Base-by-base conservation (phyloP, 352 stramenopile species). In the Phytopythium cucurbitacearum region DNA sequence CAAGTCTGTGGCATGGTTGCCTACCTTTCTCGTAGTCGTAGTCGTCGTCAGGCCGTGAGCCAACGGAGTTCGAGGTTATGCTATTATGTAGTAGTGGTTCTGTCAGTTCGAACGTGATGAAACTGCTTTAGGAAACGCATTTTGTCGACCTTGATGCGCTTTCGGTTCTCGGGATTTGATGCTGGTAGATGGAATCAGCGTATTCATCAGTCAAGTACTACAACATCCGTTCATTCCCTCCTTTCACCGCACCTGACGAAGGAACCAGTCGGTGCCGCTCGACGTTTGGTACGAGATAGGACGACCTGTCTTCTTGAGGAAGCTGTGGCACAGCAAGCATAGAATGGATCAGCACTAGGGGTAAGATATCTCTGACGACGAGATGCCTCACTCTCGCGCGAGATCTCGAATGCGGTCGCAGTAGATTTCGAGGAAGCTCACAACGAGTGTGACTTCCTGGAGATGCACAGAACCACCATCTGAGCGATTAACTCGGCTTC, bases 371-470 rank as follows among this genome's bases (percentile, higher is more conserved):
- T 40, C n/a, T 21, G 40, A 50, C 36, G 28, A 7, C 7, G 73
- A 28, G 21, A 28, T 28, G 21, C 21, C 59, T 59, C 86, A 97
- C 63, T 91, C 90, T 65, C 89, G 71, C 5, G 89, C 83, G 9
- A 98, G 80, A 61, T 98, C 92, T 9, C 92, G 82, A 10, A 98
- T 84, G 16, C 87, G 85, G 54, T 98, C 92, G 46, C 89, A 96
- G 70, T 98, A 98, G 28, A 98, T 97, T 68, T 98, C 92, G 44
- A 97, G 62, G 65, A 97, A 97, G 46, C 85, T 96, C 44, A 97
- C 85, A 13, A 88, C 80, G 4, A 97, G 62, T 15, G 83, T 91
- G 12, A 89, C 75, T 66, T 85, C 78, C 83, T 91, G 60, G 5
- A 37, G 16, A 54, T 37, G 9, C 49, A 60, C 0, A 42, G 2